A percentile compares a stretch with the other conserved stretches of the same genome.
phyloP scores from a whole-genome alignment of 352 stramenopile genomes.

The Globisporangium sylvaticum region DNA sequence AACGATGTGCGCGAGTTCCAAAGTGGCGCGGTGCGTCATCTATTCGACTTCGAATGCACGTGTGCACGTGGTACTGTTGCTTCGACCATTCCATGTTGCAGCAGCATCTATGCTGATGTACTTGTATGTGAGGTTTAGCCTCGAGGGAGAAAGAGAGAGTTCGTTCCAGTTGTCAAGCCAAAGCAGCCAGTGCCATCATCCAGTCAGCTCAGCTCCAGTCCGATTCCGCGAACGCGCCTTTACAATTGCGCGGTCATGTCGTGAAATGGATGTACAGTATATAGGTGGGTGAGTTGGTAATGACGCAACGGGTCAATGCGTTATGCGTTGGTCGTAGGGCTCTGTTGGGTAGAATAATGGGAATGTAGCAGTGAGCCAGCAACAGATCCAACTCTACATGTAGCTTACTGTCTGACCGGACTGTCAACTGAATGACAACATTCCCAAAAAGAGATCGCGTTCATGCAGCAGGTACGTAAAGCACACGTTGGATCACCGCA shows the following conservation, averaged over 20 bases:
- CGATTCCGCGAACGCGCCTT: constrained; percentile 7
- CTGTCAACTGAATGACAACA: background rate
- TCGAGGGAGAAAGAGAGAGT: too few relatives aligned
- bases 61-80: background rate
- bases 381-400: background rate
- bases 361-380: background rate
- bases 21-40: background rate
- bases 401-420: background rate
- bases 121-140: too few relatives aligned
- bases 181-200: background rate
- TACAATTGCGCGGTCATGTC: background rate
- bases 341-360: background rate
- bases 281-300: background rate
- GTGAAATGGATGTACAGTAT: background rate
- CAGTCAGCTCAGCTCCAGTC: background rate
- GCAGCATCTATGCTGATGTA: too few relatives aligned
- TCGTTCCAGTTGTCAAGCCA: background rate
- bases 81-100: too few relatives aligned
- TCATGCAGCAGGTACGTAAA: background rate
- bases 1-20: background rate
- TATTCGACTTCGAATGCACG: background rate
- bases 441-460: background rate
- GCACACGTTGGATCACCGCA: background rate
- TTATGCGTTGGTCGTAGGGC: background rate
- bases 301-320: background rate